Base-by-base conservation (phyloP, 768 basidiomycete genomes). In the Omphalotus guepiniiformis region DNA sequence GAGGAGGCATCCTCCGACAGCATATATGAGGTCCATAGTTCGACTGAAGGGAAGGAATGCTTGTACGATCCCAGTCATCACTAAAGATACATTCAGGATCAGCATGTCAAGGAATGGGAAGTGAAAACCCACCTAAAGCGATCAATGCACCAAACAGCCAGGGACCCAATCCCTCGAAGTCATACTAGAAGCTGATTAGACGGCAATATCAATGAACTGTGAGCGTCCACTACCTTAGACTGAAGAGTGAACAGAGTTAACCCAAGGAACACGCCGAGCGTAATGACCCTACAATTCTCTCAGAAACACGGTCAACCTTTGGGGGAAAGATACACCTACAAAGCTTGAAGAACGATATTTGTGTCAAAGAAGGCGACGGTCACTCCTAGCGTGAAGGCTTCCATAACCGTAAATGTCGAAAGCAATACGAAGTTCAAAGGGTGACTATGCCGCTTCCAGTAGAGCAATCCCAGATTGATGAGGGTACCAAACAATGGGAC, bases 231-330 rank as follows among this genome's bases (percentile, higher is more conserved):
- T 52, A 87, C 88, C 75, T 95, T 95, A 49, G 88, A 90, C 64
- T 95, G 93, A 63, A 96, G 73, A 1, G 96, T 97, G 72, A 96
- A 98, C 43, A 97, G 64, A 0, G 94, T 97, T 52, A 99, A 68
- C 5, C 94, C 96, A 32, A 92, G 65, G 78, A 99, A 98, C 37
- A 98, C 85, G 12, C 93, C 93, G 2, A 89, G 70, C 1, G 94
- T 96, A 58, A 97, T 92, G 43, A 95, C 65, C 44, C 86, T 85
- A 62, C 18, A 38, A 27, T 32, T 36, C 34, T 27, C 25, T 25
- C 35, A 23, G 25, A 47, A 42, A 56, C 35, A 25, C 22, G 19
- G 25, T 15, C 28, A n/a, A 25, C 12, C 19, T 13, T 11, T 15
- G 23, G 35, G n/a, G 13, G 28, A 16, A 23, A 11, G 21, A 25